A percentile compares a stretch with the other conserved stretches of the same genome.
Conservation (phyloP, 768 basidiomycete genomes). For the Serendipita vermifera region DNA sequence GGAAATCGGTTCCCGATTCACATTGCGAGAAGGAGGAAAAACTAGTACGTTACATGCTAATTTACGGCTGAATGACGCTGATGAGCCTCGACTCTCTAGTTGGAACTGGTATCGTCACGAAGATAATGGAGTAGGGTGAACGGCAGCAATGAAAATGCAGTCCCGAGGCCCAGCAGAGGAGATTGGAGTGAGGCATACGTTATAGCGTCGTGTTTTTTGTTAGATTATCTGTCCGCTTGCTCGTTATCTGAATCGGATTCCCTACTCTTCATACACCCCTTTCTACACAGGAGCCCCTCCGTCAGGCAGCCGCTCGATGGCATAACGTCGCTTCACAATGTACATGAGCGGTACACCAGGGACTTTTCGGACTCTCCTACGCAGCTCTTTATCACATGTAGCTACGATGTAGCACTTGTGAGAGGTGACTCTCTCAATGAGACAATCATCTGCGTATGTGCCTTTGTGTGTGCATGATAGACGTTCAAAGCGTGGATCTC, state of each 20-base stretch:
- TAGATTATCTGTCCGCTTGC: neutral
- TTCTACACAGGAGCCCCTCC: conserved; percentile 55
- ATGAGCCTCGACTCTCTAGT: conserved; percentile 32
- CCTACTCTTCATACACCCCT: neutral
- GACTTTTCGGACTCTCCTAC: conserved; percentile 80
- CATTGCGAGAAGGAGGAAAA: conserved; percentile 87
- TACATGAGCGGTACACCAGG: conserved; percentile 96
- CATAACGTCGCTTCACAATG: conserved; percentile 82
- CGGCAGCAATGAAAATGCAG: neutral
- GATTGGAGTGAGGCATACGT: too few species aligned
- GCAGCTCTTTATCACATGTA: conserved; percentile 91
- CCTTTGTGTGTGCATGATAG: conserved; percentile 84
- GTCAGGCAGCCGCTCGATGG: conserved; percentile 90
- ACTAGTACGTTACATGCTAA: conserved; percentile 41
- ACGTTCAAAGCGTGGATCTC: conserved; percentile 93
- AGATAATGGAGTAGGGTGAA: conserved; percentile 38
- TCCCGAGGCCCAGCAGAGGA: neutral
- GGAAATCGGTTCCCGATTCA: conserved; percentile 87
- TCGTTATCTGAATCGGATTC: neutral
- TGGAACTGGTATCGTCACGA: conserved; percentile 89
- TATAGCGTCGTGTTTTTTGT: neutral
- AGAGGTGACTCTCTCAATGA: conserved; percentile 87
- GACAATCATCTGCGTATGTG: conserved; percentile 98
- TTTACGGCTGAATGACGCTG: too few species aligned
- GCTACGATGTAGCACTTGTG: conserved; percentile 97